Conservation (phyloP, 129 eudicot species). For the Centaurea solstitialis region DNA sequence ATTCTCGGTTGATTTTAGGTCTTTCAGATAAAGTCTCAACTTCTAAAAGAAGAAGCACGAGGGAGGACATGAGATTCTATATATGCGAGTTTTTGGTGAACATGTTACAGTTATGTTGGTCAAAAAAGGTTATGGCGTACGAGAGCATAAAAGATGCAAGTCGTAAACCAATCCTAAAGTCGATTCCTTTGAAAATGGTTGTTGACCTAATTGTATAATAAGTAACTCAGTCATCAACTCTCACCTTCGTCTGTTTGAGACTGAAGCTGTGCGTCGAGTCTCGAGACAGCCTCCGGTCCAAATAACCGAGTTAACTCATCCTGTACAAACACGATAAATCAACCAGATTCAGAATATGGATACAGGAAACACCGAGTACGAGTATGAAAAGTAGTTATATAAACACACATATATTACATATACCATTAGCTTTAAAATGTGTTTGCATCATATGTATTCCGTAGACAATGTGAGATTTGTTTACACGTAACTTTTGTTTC, state of each 20-base stretch:
- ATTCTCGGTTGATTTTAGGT: constrained; percentile 14
- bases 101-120: constrained; percentile 22
- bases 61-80: constrained; percentile 15
- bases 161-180: constrained; percentile 26
- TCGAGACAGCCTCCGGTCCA: constrained; percentile 66
- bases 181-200: constrained; percentile 19
- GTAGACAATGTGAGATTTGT: too few relatives aligned
- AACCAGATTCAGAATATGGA: neutral
- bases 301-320: constrained; percentile 63
- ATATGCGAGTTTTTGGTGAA: constrained; percentile 11
- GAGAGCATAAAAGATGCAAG: constrained; percentile 18
- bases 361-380: neutral
- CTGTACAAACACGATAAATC: constrained; percentile 39
- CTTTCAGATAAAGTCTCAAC: neutral
- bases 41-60: constrained; percentile 15
- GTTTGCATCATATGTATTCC: too few relatives aligned
- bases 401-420: neutral
- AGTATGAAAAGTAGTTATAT: neutral
- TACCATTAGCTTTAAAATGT: too few relatives aligned
- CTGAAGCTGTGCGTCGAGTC: constrained; percentile 52
- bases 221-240: constrained; percentile 36
- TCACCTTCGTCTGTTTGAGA: constrained; percentile 49
- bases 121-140: constrained; percentile 13
- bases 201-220: constrained; percentile 34
- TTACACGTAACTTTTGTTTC: too few relatives aligned